Conservation (phyloP, 2,329 filamentous ascomycete genomes). For the Epichloe hybrida region DNA sequence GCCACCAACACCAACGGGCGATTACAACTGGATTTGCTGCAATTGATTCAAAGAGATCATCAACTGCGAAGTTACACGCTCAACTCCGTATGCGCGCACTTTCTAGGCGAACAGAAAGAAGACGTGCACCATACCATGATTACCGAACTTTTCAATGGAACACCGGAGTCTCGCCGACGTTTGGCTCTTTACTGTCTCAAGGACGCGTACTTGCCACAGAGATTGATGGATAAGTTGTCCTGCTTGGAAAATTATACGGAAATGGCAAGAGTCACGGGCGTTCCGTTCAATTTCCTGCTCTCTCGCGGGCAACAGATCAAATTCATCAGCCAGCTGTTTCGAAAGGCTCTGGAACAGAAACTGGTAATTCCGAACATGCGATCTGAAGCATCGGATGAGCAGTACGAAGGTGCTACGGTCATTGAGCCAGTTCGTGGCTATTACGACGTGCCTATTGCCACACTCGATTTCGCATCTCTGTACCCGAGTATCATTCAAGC, state of each 20-base stretch:
- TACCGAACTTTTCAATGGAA: constrained; percentile 93
- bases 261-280: constrained; percentile 98
- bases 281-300: constrained; percentile 90
- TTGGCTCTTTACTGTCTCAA: constrained; percentile 94
- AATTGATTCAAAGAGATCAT: constrained; percentile 86
- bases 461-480: constrained; percentile 94
- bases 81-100: constrained; percentile 91
- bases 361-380: constrained; percentile 84
- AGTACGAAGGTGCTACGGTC: constrained; percentile 95
- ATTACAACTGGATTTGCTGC: constrained; percentile 85
- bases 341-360: constrained; percentile 85
- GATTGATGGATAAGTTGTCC: constrained; percentile 93
- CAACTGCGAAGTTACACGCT: constrained; percentile 93
- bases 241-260: constrained; percentile 99
- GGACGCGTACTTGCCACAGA: constrained; percentile 87
- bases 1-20: constrained; percentile 88
- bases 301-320: constrained; percentile 92
- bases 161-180: constrained; percentile 78
- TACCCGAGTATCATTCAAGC: constrained; percentile 99
- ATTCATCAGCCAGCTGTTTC: constrained; percentile 93
- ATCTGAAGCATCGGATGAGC: constrained; percentile 60
- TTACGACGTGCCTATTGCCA: constrained; percentile 90
- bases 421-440: constrained; percentile 91
- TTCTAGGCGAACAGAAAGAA: constrained; percentile 93
- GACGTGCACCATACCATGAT: constrained; percentile 99